phyloP scores from a whole-genome alignment of 1,284 basidiomycete species.

The Cystobasidiaceae sp. region DNA sequence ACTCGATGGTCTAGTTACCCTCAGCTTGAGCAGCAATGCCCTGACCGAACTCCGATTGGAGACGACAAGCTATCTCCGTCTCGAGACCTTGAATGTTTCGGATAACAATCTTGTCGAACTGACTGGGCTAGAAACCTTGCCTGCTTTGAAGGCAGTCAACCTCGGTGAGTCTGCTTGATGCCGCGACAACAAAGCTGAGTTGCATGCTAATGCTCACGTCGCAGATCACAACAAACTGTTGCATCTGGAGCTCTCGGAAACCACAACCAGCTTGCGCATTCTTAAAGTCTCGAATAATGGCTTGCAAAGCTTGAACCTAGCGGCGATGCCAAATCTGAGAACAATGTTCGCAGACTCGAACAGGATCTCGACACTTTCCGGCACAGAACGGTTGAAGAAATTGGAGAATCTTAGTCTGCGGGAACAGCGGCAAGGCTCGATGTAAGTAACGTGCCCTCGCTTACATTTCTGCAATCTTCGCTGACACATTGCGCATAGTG shows the following conservation, averaged over 20 bases:
- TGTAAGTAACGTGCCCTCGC: constrained; percentile 58
- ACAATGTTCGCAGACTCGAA: constrained; percentile 89
- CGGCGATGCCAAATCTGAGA: constrained; percentile 65
- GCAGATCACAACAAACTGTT: constrained; percentile 68
- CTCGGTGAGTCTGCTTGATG: constrained; percentile 58
- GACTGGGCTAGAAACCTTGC: constrained; percentile 58
- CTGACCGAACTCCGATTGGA: constrained; percentile 62
- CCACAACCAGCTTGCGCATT: constrained; percentile 68
- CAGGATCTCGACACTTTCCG: constrained; percentile 53
- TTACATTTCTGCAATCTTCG: no score
- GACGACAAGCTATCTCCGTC: constrained; percentile 64
- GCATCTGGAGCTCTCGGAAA: constrained; percentile 36
- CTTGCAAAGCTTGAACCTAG: constrained; percentile 63
- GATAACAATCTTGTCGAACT: constrained; percentile 65
- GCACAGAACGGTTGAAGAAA: constrained; percentile 57
- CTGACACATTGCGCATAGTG: constrained; percentile 28
- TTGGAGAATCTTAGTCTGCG: constrained; percentile 87
- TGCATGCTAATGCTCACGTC: not conserved
- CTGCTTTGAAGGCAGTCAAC: constrained; percentile 65
- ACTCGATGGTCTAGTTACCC: constrained; percentile 72
- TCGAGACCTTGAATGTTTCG: constrained; percentile 79
- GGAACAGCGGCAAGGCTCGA: constrained; percentile 69
- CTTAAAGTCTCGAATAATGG: constrained; percentile 80
- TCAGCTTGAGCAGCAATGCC: constrained; percentile 74
- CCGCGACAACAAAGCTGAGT: not conserved